Percentiles rank a stretch among this genome's conserved stretches.
These are phyloP conservation scores for Xylariaceae sp. DNA, from an alignment of 2,329 filamentous ascomycete genomes.

Conservation along the genomic window DNA sequence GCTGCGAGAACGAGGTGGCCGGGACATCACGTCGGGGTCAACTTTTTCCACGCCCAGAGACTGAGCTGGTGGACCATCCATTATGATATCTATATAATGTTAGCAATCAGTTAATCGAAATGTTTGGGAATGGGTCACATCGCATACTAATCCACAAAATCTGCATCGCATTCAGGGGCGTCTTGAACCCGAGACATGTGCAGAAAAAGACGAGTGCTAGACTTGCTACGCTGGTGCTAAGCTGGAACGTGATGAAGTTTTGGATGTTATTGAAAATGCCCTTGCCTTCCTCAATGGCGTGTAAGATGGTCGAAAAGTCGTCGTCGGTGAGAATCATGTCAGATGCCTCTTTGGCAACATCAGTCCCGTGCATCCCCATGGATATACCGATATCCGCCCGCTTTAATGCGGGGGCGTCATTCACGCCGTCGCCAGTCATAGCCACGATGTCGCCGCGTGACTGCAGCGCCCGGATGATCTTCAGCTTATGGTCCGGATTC, in stretches of 20 bases:
- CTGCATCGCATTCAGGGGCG: slow-evolving; percentile 97
- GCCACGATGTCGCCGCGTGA: slow-evolving; percentile 92
- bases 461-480: slow-evolving; percentile 88
- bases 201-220: slow-evolving; percentile 87
- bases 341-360: slow-evolving; percentile 94
- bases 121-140: background rate
- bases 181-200: slow-evolving; percentile 87
- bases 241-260: slow-evolving; percentile 97
- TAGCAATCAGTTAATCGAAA: slow-evolving; percentile 16
- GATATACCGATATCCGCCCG: slow-evolving; percentile 96
- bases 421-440: slow-evolving; percentile 98
- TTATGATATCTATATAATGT: slow-evolving; percentile 74
- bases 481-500: slow-evolving; percentile 96
- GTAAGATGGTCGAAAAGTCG: slow-evolving; percentile 85
- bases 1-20: slow-evolving; percentile 75
- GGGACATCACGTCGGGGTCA: slow-evolving; percentile 88
- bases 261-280: slow-evolving; percentile 99
- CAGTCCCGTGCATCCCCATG: slow-evolving; percentile 91
- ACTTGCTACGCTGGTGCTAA: slow-evolving; percentile 93
- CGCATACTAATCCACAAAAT: slow-evolving; percentile 97
- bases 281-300: slow-evolving; percentile 96
- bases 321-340: slow-evolving; percentile 90
- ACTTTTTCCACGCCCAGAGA: slow-evolving; percentile 94
- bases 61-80: slow-evolving; percentile 97
- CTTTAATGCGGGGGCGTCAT: slow-evolving; percentile 93